Evolutionary conservation across 139 green algal genomes (phyloP), one percentile per base, ranked within the genome.

Genomic region (Marvania coccoides): DNA sequence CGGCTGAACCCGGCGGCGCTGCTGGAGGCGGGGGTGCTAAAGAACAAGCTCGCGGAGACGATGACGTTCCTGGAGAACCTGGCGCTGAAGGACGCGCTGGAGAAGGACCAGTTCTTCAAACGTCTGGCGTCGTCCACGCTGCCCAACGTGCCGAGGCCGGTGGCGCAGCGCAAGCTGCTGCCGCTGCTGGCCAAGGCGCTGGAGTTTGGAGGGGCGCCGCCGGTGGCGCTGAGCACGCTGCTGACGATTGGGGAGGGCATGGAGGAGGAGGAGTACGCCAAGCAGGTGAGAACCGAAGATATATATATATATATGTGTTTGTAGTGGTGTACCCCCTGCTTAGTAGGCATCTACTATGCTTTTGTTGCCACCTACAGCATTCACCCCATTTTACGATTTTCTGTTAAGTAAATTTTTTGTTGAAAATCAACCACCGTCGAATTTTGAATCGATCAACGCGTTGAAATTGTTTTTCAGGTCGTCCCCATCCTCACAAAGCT

Each of bases 61-160:
- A 84, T 96, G 24, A 72, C 69, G 2, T 98, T 97, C 73, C 81
- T 99, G 80, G 90, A 98, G 60, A 90, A 93, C 47, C 86, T 99
- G 30, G 73, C 79, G 0, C 71, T 93, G 47, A 93, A 93, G 75
- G 92, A 98, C 61, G 40, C 48, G 5, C 47, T 72, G 30, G 87
- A 94, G 46, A 93, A 93, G 76, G 83, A 91, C 61, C 40, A 71
- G 0, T 95, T 95, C 65, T 93, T 95, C 77, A 87, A 79, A 61
- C 61, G 56, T 12, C 73, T 92, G 48, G 75, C 71, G 24, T 54
- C 59, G 23, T 33, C 51, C 34, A 61, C 79, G 4, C 66, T 95
- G 37, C 72, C 80, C 4, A 59, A 71, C 67, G 75, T 93, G 31
- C 88, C 87, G 10, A 42, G 66, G 3, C 67, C 75, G 8, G 84